Percentiles rank a stretch among this genome's conserved stretches.
Evolutionary conservation across 768 basidiomycete genomes (phyloP).

Genomic region (Scleroderma bovista): DNA sequence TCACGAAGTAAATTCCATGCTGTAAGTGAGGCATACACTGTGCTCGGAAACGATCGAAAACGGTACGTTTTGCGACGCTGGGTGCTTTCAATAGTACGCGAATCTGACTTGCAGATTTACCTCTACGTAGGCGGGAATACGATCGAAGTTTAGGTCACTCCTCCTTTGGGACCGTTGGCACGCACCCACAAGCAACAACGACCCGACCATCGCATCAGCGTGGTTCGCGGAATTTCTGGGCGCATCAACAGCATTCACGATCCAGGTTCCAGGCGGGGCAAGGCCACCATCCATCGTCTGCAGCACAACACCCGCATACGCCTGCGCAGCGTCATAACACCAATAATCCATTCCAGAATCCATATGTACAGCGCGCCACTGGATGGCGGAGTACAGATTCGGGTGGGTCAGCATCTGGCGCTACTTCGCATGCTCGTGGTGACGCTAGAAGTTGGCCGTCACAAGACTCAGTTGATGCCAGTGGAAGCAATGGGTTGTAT

Average conservation of each 20-base stretch:
- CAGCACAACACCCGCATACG: neutral
- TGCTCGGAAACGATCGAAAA: conserved; percentile 41
- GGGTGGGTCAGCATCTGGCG: neutral
- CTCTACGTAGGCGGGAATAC: conserved; percentile 27
- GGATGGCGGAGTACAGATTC: neutral
- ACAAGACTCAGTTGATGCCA: neutral
- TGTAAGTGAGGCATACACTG: conserved; percentile 43
- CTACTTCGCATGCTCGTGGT: neutral
- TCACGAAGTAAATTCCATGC: conserved; percentile 39
- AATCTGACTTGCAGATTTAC: neutral
- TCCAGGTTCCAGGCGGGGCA: neutral
- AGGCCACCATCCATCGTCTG: neutral
- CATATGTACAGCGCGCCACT: conserved; percentile 7
- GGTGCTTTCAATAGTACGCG: neutral
- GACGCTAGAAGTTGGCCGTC: neutral
- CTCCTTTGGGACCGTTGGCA: neutral
- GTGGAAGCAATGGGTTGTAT: neutral
- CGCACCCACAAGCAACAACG: conserved; percentile 29
- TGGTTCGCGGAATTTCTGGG: conserved; percentile 23
- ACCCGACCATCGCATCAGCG: conserved; percentile 19
- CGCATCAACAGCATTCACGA: conserved; percentile 9
- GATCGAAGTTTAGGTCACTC: conserved; percentile 17
- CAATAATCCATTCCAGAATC: conserved; percentile 5
- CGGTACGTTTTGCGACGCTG: conserved; percentile 25
- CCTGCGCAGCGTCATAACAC: neutral